Conservation (phyloP, 73 alveolate genomes). For the Paramecium octaurelia region DNA sequence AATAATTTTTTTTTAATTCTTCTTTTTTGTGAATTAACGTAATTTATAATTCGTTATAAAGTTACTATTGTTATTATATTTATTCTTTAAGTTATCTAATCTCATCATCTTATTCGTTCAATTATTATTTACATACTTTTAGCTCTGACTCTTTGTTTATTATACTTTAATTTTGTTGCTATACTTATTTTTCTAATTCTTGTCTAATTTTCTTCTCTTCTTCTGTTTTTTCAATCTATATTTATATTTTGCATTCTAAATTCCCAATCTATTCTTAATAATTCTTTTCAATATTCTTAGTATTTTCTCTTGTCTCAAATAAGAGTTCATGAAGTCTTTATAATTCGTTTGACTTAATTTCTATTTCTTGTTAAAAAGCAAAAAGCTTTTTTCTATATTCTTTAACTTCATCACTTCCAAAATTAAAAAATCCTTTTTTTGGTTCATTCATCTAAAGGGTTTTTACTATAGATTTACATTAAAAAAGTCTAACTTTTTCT, state of each 20-base stretch:
- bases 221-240: background rate
- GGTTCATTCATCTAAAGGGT: background rate
- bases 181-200: background rate
- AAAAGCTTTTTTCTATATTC: background rate
- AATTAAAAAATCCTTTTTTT: background rate
- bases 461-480: background rate
- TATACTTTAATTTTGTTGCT: background rate
- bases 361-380: background rate
- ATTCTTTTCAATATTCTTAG: background rate
- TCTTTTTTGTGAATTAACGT: background rate
- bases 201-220: background rate
- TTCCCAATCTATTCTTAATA: background rate
- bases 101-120: background rate
- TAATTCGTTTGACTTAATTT: background rate
- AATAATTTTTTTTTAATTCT: background rate
- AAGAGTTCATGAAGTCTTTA: background rate
- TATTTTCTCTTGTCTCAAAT: background rate
- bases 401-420: background rate
- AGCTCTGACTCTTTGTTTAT: background rate
- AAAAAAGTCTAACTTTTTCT: background rate
- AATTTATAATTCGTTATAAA: background rate
- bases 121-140: background rate
- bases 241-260: background rate
- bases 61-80: background rate
- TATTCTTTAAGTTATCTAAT: background rate